Base-by-base conservation (phyloP, 164 flowering plant species). In the Aristolochia fimbriata region DNA sequence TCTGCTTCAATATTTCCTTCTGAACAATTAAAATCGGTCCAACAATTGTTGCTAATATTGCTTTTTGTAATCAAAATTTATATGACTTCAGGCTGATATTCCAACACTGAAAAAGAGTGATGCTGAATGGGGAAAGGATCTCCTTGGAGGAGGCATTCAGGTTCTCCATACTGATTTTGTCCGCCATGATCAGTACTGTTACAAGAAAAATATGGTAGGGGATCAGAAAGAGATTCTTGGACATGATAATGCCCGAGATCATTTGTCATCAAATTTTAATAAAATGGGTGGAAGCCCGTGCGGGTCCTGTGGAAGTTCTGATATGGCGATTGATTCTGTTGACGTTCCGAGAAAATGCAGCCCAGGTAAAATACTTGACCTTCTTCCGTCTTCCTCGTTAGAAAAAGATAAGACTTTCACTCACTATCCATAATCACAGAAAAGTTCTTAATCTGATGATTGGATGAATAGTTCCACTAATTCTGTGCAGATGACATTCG, bases 11-110 rank as follows among this genome's bases (percentile, higher is more conserved):
- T 27, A 10, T 52, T 23, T 52, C 20, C 14, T 23, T 52, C 27
- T 52, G 23, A 3, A 23, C 14, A 14, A 6, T 22, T 11, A 23
- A 23, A 22, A 2, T 4, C 12, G 30, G 27, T 17, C 30, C 14
- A 22, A 12, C 43, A 3, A 37, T 10, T 37, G 43, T 37, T 37
- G 9, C 11, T 37, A 37, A 37, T 37, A 8, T 52, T 2, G 9
- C 23, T 52, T 15, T 5, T 22, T 51, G 5, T 23, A 52, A 22
- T 20, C 30, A 12, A 46, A 12, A 23, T 6, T 33, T 2, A 4
- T 58, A 41, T 15, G 41, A 24, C 24, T 60, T 27, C 71, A 73
- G 76, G 62, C 47, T 30, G 47, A 51, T 47, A 50, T 50, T 20
- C 16, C 58, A 5, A 16, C 47, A 6, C 8, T 33, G 6, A 53